Conservation (phyloP, 2,329 filamentous ascomycete genomes). For the Coniochaeta sp. region DNA sequence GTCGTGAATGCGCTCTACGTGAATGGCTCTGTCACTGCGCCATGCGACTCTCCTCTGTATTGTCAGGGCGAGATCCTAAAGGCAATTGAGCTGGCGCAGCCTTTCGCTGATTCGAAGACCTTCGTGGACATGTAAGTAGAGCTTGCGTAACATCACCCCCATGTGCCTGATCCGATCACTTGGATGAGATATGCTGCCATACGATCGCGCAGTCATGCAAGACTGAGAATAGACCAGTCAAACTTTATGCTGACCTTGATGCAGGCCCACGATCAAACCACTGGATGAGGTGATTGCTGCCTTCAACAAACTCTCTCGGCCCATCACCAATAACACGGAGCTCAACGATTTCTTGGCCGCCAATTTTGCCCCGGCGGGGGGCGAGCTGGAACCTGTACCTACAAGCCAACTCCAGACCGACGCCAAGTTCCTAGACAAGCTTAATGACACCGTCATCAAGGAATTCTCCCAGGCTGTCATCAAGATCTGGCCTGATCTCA, state of each 20-base stretch:
- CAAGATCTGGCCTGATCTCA: constrained; percentile 62
- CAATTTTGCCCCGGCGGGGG: constrained; percentile 57
- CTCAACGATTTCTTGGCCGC: constrained; percentile 54
- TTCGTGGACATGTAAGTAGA: constrained; percentile 58
- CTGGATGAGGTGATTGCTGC: constrained; percentile 54
- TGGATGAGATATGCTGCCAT: not conserved
- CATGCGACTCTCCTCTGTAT: constrained; percentile 62
- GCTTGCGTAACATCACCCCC: not conserved
- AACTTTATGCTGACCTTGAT: not conserved
- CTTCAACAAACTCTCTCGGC: constrained; percentile 51
- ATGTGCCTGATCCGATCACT: not conserved
- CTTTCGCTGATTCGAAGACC: constrained; percentile 62
- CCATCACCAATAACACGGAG: constrained; percentile 55
- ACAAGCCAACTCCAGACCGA: constrained; percentile 44
- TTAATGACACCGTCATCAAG: constrained; percentile 50
- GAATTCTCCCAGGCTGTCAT: constrained; percentile 59
- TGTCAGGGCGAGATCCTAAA: constrained; percentile 58
- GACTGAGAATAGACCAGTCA: not conserved
- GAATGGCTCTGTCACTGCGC: constrained; percentile 53
- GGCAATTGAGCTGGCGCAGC: constrained; percentile 54
- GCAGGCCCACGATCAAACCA: constrained; percentile 48
- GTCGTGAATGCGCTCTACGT: constrained; percentile 41
- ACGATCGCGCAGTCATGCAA: not conserved
- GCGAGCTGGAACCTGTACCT: constrained; percentile 51
- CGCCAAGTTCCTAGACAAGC: constrained; percentile 47